Evolutionary conservation across 139 green algal genomes (phyloP), one percentile per base, ranked within the genome.

Genomic region (Chlorella vulgaris): DNA sequence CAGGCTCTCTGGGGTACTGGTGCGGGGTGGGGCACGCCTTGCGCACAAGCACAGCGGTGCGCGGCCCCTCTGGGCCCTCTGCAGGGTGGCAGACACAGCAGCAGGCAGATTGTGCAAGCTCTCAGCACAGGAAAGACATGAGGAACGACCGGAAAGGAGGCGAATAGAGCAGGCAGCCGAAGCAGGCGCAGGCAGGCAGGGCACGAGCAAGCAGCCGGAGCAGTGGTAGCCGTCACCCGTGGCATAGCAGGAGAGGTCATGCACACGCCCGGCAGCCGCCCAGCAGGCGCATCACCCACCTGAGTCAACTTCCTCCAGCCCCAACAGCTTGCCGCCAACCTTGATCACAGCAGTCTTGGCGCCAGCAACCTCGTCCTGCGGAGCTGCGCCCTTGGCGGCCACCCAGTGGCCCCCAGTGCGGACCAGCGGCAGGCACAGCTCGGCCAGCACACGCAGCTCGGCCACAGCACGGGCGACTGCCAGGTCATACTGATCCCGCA

Each of bases 381-480:
- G 85, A 13, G 84, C 68, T 0, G 90, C 71, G 0, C 94, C 94
- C 84, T 98, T 98, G 38, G 94, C 88, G 28, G 95, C 96, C 42
- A 98, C 76, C 88, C 91, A 95, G 31, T 90, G 51, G 1, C 96
- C 95, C 5, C 91, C 92, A 3, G 85, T 65, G 7, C 84, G 85
- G 65, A 97, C 91, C 43, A 98, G 91, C 3, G 96, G 96, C 71
- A 98, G 83, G 88, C 96, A 99, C 51, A 97, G 90, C 88, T 99
- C 96, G 19, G 90, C 88, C 42, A 98, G 87, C 43, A 96, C 86
- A 0, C 90, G 74, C 71, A 94, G 75, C 40, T 95, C 90, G n/a
- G 94, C 95, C 10, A 99, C 95, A 1, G 95, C 96, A 1, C 96
- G 84, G 26, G 96, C 94, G 5, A 96, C 88, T 2, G 89, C 93